These are phyloP conservation scores for Crithidia brevicula DNA, from an alignment of 208 protist species.

Conservation along the genomic window DNA sequence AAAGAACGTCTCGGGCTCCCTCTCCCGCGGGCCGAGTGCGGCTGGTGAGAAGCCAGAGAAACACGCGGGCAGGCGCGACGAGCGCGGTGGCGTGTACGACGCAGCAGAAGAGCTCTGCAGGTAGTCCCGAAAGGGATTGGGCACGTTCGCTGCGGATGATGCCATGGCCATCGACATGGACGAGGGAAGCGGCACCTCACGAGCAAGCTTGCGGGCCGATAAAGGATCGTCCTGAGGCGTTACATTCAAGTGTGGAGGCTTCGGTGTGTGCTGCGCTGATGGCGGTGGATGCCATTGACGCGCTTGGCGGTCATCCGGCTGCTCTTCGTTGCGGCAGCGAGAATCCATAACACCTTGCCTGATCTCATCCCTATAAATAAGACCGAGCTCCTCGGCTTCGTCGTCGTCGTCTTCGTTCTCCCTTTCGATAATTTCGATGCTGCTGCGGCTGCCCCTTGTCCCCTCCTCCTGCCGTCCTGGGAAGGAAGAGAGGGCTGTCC, in stretches of 20 bases:
- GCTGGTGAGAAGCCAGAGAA: background rate
- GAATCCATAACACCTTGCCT: too few species aligned
- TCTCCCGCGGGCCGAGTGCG: too few species aligned
- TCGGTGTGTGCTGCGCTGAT: too few species aligned
- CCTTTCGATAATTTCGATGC: background rate
- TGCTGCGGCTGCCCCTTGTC: too few species aligned
- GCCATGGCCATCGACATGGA: too few species aligned
- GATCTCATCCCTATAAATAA: too few species aligned
- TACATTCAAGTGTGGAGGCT: too few species aligned
- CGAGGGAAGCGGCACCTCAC: too few species aligned
- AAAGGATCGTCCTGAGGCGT: too few species aligned
- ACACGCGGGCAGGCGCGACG: constrained; percentile 13
- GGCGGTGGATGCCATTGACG: too few species aligned
- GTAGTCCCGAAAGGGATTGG: background rate
- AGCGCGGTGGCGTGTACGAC: background rate
- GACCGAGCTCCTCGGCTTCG: background rate
- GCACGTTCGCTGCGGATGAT: background rate
- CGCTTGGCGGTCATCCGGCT: too few species aligned
- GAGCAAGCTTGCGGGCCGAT: too few species aligned
- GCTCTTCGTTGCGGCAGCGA: constrained; percentile 1
- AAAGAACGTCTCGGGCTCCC: background rate
- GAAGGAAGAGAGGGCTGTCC: background rate
- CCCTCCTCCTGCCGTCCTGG: background rate
- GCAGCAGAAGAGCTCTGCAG: background rate
- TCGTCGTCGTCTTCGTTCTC: background rate